These are phyloP conservation scores for Hibiscus trionum DNA, from an alignment of 345 rosid genomes.

Conservation along the genomic window DNA sequence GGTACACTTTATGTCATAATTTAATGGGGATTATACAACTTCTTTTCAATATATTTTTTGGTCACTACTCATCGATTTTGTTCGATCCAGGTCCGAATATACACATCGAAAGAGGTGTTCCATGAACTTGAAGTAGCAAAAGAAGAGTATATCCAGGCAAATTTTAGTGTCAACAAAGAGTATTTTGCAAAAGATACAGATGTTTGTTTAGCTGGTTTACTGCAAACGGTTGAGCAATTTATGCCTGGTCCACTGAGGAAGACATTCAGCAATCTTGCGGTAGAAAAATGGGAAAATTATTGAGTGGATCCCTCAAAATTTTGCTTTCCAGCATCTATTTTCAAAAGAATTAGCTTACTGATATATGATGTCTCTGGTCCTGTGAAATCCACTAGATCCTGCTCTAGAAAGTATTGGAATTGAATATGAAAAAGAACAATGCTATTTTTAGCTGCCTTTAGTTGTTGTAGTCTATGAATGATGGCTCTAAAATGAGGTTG, in stretches of 20 bases:
- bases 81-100: slow-evolving; percentile 48
- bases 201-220: slow-evolving; percentile 40
- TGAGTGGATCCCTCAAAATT: slow-evolving; percentile 71
- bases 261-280: slow-evolving; percentile 21
- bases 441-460: neutral
- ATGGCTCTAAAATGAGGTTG: neutral
- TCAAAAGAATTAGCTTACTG: slow-evolving; percentile 26
- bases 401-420: neutral
- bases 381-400: neutral
- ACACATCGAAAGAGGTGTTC: slow-evolving; percentile 57
- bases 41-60: neutral
- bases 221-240: slow-evolving; percentile 35
- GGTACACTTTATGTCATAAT: slow-evolving; percentile 28
- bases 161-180: slow-evolving; percentile 40
- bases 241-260: slow-evolving; percentile 37
- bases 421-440: neutral
- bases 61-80: neutral
- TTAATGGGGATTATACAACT: neutral
- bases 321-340: slow-evolving; percentile 43
- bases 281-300: slow-evolving; percentile 38
- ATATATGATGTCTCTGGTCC: neutral
- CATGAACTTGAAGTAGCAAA: slow-evolving; percentile 71
- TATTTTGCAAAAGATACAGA: slow-evolving; percentile 54
- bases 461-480: neutral
- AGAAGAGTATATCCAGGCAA: slow-evolving; percentile 66